Evolutionary conservation across 1,139 yeast genomes (phyloP), one percentile per base, ranked within the genome.

Genomic region (Hyphopichia khmerensis): DNA sequence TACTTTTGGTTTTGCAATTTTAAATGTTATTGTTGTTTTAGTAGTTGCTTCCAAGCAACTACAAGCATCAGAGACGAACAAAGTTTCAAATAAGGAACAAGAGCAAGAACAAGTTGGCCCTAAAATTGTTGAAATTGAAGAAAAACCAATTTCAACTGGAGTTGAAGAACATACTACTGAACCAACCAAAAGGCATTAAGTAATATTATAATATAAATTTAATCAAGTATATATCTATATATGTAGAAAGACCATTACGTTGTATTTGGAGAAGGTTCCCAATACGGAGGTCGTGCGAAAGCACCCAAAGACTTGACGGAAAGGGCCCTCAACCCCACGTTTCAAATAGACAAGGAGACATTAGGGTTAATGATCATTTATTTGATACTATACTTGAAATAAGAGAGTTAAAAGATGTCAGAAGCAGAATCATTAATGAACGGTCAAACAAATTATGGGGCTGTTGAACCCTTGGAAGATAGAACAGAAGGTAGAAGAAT

Each of bases 1-100:
- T 42, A 67, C 81, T 6, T 45, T 75, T 15, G 57, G 56, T n/a
- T 70, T 68, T 53, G 83, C 75, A 4, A 31, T 62, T 1, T 62
- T 64, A 53, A 75, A 73, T 36, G 67, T 63, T 3, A 8, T 75
- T 4, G 42, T 68, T 36, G 65, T 62, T 41, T 14, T 55, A 19
- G 30, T 36, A 11, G 11, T 10, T 15, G 16, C 11, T 17, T n/a
- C 36, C 6, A 23, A 8, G 3, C 27, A n/a, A 19, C 14, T 3
- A 9, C 23, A 3, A 13, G 29, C 9, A 21, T 11, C 37, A 23
- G 13, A 26, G 30, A 10, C 19, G 8, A 10, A 24, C 29, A 9
- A 10, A 14, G 8, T 4, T 4, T 14, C 18, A 6, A 10, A 4
- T 4, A 11, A n/a, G 17, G 16, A 19, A 24, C 30, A 2, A 18